Evolutionary conservation across 2,329 filamentous ascomycete species (phyloP).

Genomic region (Juglanconis juglandina): DNA sequence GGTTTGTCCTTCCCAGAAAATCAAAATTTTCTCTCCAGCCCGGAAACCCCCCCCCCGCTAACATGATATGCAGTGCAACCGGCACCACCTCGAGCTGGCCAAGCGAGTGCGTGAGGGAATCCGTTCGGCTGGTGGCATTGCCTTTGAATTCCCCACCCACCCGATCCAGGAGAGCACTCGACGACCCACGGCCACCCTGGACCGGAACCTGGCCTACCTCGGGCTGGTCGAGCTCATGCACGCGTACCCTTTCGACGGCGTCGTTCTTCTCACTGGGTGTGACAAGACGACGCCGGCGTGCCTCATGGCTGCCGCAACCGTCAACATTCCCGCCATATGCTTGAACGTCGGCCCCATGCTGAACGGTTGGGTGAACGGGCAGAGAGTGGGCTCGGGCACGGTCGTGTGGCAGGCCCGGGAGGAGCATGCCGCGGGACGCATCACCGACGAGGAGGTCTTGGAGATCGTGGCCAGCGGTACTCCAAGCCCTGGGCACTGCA

Average conservation of each 20-base stretch:
- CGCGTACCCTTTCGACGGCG: slow-evolving; percentile 47
- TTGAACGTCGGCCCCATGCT: slow-evolving; percentile 52
- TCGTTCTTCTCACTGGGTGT: slow-evolving; percentile 49
- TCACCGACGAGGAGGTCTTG: slow-evolving; percentile 40
- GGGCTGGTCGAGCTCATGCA: slow-evolving; percentile 45
- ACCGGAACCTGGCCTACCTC: slow-evolving; percentile 47
- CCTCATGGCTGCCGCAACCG: slow-evolving; percentile 49
- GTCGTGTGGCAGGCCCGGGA: slow-evolving; percentile 48
- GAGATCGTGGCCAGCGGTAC: slow-evolving; percentile 41
- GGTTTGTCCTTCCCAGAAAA: neutral
- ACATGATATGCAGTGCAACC: slow-evolving; percentile 35
- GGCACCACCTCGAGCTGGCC: slow-evolving; percentile 45
- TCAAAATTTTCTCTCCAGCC: too few species aligned
- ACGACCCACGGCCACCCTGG: slow-evolving; percentile 45
- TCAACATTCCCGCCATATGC: slow-evolving; percentile 49
- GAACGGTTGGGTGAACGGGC: slow-evolving; percentile 41
- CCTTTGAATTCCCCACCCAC: slow-evolving; percentile 50
- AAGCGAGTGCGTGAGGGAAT: slow-evolving; percentile 50
- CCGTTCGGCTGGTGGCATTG: slow-evolving; percentile 44
- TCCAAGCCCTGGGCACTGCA: slow-evolving; percentile 46
- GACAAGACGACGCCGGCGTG: slow-evolving; percentile 51
- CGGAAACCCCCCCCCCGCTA: neutral
- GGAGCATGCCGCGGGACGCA: slow-evolving; percentile 43
- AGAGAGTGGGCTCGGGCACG: slow-evolving; percentile 41
- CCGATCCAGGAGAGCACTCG: slow-evolving; percentile 48